phyloP scores from a whole-genome alignment of 306 rosid species.

The Vachellia pachyceras region DNA sequence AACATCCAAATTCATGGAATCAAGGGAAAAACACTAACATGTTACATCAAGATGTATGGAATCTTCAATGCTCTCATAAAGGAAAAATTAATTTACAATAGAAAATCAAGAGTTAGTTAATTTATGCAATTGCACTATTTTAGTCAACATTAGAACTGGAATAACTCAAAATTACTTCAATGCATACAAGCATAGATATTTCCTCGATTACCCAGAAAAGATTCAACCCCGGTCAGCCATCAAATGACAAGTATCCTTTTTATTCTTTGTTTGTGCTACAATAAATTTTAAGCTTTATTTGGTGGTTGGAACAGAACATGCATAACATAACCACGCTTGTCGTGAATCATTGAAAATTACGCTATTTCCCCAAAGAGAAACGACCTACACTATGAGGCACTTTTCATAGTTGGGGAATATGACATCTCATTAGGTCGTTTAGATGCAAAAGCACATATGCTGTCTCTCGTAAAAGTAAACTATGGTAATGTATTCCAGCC shows the following conservation, averaged over 20 bases:
- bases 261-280: background rate
- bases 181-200: background rate
- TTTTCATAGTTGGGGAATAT: background rate
- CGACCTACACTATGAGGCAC: background rate
- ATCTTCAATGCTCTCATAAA: conserved; percentile 25
- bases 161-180: background rate
- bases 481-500: background rate
- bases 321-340: background rate
- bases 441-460: background rate
- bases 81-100: background rate
- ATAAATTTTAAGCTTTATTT: background rate
- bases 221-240: background rate
- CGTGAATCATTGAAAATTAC: background rate
- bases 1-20: conserved; percentile 18
- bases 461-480: background rate
- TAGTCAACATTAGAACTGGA: background rate
- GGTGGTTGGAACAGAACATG: background rate
- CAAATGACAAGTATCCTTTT: background rate
- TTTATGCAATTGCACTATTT: background rate
- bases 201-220: background rate
- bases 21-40: background rate
- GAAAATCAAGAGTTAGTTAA: background rate
- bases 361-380: background rate
- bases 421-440: background rate
- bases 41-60: conserved; percentile 4